Conservation (phyloP, 2,329 filamentous ascomycete species). For the Blastomyces emzantsi region DNA sequence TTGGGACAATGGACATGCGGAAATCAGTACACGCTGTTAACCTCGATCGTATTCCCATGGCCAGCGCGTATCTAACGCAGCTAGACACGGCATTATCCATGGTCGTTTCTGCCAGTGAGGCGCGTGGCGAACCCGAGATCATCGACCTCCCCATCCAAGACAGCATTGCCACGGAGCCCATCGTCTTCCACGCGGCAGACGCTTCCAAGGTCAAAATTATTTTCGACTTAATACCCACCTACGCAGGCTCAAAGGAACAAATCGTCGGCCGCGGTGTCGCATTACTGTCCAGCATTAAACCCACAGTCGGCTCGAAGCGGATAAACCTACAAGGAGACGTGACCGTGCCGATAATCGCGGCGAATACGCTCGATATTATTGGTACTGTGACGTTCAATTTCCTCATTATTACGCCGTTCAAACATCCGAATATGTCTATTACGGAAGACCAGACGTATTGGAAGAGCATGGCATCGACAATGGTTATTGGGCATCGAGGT, state of each 20-base stretch:
- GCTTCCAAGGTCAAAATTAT: conserved; percentile 73
- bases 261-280: conserved; percentile 84
- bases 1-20: conserved; percentile 90
- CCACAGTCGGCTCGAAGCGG: conserved; percentile 71
- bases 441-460: conserved; percentile 90
- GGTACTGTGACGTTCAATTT: conserved; percentile 97
- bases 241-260: conserved; percentile 71
- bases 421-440: conserved; percentile 87
- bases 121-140: conserved; percentile 74
- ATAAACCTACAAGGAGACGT: conserved; percentile 89
- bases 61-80: conserved; percentile 82
- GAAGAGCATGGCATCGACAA: conserved; percentile 83
- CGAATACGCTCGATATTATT: conserved; percentile 76
- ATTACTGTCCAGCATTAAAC: conserved; percentile 75
- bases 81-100: conserved; percentile 90
- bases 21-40: conserved; percentile 73
- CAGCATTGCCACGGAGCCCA: conserved; percentile 85
- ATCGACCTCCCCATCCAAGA: conserved; percentile 92
- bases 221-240: conserved; percentile 94
- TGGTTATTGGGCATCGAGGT: conserved; percentile 63
- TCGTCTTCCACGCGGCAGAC: conserved; percentile 76
- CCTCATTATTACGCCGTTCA: conserved; percentile 85
- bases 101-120: conserved; percentile 77
- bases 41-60: conserved; percentile 77
- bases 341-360: conserved; percentile 80